These are phyloP conservation scores for Aspergillus bridgeri DNA, from an alignment of 495 filamentous ascomycete genomes.

Conservation along the genomic window DNA sequence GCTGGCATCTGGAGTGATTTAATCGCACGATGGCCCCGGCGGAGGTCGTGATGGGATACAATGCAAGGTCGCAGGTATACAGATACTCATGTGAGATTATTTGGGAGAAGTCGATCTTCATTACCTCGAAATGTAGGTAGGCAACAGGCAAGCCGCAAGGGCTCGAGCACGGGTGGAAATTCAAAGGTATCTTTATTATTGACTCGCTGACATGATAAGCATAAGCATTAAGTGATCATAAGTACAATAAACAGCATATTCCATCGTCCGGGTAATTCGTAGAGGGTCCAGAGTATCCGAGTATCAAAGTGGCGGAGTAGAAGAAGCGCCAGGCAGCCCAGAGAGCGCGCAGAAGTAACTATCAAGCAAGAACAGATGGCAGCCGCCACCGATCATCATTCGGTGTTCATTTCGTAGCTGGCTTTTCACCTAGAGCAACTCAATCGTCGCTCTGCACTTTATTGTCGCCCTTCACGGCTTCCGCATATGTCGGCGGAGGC, in stretches of 20 bases:
- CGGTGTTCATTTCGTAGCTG: not conserved
- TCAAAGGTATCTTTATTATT: not conserved
- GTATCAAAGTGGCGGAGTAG: not conserved
- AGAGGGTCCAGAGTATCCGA: not conserved
- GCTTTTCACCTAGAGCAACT: not conserved
- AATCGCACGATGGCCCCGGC: too few relatives aligned
- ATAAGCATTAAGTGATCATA: not conserved
- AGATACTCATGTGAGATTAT: not conserved
- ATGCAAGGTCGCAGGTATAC: not conserved
- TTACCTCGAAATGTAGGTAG: not conserved
- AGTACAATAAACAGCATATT: not conserved
- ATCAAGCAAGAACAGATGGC: not conserved
- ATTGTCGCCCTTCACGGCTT: slow-evolving; percentile 81
- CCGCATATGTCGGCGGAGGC: slow-evolving; percentile 75
- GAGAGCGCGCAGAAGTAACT: not conserved
- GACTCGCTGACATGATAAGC: not conserved
- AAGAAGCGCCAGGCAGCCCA: not conserved
- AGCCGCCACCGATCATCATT: not conserved
- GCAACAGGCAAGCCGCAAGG: not conserved
- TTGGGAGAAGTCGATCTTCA: not conserved
- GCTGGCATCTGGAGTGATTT: slow-evolving; percentile 2
- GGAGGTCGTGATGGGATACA: too few relatives aligned
- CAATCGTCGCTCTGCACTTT: slow-evolving; percentile 73
- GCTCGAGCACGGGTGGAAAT: not conserved
- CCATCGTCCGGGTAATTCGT: not conserved